A percentile compares a stretch with the other conserved stretches of the same genome.
Evolutionary conservation across 257 asterid species (phyloP).

Genomic region (Penstemon eatonii): DNA sequence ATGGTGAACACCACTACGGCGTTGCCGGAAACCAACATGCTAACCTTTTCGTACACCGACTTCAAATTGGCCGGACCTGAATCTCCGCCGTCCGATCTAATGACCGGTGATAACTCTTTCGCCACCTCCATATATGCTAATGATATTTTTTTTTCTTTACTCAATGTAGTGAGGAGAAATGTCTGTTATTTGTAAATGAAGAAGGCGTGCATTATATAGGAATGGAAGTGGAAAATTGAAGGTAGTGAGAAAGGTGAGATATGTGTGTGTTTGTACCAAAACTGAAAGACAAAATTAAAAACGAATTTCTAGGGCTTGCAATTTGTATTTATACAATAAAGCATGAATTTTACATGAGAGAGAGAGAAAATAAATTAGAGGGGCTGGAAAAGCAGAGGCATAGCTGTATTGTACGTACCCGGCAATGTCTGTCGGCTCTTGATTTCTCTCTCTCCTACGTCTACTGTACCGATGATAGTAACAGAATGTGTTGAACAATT

Average conservation of each 20-base stretch:
- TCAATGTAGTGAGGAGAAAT: not conserved
- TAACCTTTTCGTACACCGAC: constrained; percentile 54
- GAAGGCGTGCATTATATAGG: not conserved
- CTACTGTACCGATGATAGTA: not conserved
- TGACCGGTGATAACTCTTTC: constrained; percentile 28
- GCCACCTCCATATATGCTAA: constrained; percentile 48
- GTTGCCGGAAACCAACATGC: constrained; percentile 51
- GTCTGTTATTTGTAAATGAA: not conserved
- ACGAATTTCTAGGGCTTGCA: not conserved
- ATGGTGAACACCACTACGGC: constrained; percentile 87
- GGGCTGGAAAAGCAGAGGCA: not conserved
- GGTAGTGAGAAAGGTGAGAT: not conserved
- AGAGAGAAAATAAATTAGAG: not conserved
- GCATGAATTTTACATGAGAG: not conserved
- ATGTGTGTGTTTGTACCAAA: not conserved
- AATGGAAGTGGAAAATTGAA: constrained; percentile 3
- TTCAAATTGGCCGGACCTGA: constrained; percentile 33
- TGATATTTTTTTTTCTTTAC: not conserved
- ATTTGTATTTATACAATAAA: not conserved
- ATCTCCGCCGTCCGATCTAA: not conserved
- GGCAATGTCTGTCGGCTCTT: constrained; percentile 6
- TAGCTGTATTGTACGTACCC: not conserved
- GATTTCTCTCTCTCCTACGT: constrained; percentile 4
- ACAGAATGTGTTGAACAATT: too few species aligned
- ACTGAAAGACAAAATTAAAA: not conserved